Conservation (phyloP, 2,329 filamentous ascomycete species). For the Zymoseptoria ardabiliae region DNA sequence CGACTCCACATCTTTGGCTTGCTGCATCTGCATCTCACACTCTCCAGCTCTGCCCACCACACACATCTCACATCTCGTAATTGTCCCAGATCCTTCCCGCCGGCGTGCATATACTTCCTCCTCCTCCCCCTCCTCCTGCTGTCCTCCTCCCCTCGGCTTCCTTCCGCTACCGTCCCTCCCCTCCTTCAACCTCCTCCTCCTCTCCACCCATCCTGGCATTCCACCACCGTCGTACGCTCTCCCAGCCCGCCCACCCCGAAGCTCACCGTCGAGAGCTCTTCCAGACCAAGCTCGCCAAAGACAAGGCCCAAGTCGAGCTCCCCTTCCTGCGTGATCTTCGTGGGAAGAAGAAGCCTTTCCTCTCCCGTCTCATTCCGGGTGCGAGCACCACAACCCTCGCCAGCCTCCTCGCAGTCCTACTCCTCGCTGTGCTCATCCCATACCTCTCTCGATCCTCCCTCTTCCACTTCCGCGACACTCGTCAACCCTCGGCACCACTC, state of each 20-base stretch:
- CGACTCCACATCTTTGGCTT: not conserved
- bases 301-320: slow-evolving; percentile 17
- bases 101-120: not conserved
- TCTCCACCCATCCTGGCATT: slow-evolving; percentile 4
- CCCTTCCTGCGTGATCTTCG: slow-evolving; percentile 26
- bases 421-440: slow-evolving; percentile 9
- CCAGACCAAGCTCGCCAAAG: not conserved
- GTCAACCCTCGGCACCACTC: slow-evolving; percentile 16
- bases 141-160: not conserved
- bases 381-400: slow-evolving; percentile 7
- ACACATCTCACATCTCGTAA: not conserved
- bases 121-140: not conserved
- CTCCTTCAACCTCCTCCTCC: not conserved
- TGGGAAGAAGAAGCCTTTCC: slow-evolving; percentile 9
- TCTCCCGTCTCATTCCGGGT: slow-evolving; percentile 2
- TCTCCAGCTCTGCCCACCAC: not conserved
- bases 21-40: not conserved
- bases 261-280: slow-evolving; percentile 10
- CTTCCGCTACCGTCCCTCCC: not conserved
- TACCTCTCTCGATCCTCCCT: slow-evolving; percentile 8
- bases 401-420: slow-evolving; percentile 7
- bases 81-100: not conserved
- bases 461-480: slow-evolving; percentile 3
- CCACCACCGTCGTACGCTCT: slow-evolving; percentile 15
- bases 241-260: slow-evolving; percentile 14